Evolutionary conservation across 306 rosid genomes (phyloP).

Genomic region (Purshia tridentata): DNA sequence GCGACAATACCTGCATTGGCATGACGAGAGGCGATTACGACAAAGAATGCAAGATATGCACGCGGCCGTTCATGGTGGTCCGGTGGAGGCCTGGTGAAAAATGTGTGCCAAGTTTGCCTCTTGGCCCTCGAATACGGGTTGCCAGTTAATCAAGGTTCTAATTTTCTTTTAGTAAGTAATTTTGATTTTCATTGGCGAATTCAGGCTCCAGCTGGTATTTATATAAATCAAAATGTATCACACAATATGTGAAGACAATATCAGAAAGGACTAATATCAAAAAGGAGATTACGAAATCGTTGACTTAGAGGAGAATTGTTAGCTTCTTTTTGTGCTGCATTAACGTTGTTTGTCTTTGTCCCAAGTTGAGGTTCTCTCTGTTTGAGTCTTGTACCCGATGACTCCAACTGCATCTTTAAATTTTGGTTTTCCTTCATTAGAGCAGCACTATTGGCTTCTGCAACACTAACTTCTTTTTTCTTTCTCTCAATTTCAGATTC

Average conservation of each 20-base stretch:
- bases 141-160: conserved; percentile 47
- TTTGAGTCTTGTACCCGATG: conserved; percentile 26
- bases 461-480: conserved; percentile 45
- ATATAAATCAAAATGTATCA: too few relatives aligned
- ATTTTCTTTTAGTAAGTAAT: neutral
- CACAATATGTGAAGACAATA: too few relatives aligned
- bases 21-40: conserved; percentile 59
- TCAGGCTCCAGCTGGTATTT: conserved; percentile 81
- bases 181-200: conserved; percentile 17
- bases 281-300: too few relatives aligned
- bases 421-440: conserved; percentile 77
- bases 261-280: too few relatives aligned
- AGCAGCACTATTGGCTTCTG: conserved; percentile 64
- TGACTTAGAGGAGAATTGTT: too few relatives aligned
- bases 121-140: conserved; percentile 85
- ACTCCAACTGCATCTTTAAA: conserved; percentile 56
- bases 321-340: neutral
- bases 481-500: conserved; percentile 57
- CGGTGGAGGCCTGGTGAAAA: conserved; percentile 96
- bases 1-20: conserved; percentile 46
- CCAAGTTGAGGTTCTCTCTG: neutral
- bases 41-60: conserved; percentile 95
- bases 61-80: conserved; percentile 88
- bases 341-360: neutral
- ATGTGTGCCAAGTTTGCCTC: conserved; percentile 92